Evolutionary conservation across 1,139 yeast genomes (phyloP), one percentile per base, ranked within the genome.

Genomic region (Debaryomyces nepalensis): DNA sequence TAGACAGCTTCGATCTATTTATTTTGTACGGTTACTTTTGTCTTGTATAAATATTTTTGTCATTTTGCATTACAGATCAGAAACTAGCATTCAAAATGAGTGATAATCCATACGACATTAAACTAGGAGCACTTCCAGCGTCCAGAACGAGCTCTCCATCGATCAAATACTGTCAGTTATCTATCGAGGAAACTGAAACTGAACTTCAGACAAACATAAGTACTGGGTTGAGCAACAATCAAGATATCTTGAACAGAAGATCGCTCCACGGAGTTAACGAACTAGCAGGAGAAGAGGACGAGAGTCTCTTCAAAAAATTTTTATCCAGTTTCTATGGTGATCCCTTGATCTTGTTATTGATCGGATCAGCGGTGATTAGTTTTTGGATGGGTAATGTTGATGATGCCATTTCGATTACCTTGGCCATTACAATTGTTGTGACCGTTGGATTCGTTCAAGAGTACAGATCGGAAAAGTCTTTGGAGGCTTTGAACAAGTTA

Each of bases 361-460:
- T 90, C 35, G 97, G 95, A 0, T 88, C 97, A 0, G 97, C 98
- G 0, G 76, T 77, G 3, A 74, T 93, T 26, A 84, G 95, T 51
- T 85, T 93, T 53, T 66, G 87, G 59, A 87, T 93, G 95, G 96
- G 96, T 18, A 93, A 93, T 64, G 81, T 82, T 29, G 97, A 91
- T 61, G 99, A 93, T 62, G 96, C 98, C 2, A 70, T 93, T 19
- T 84, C 95, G 48, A 91, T 91, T 56, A 83, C 95, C 0, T 71
- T 89, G 51, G 98, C 98, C 5, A 87, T 91, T 44, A 55, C 87
- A 29, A 90, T 91, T 52, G 98, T 91, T 22, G 97, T 91, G 6
- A 79, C 95, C 0, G 99, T 93, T 22, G 99, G 98, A 0, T 93
- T 93, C 65, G 91, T 93, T 18, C 99, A 93, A 64, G 99, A 93